phyloP scores from a whole-genome alignment of 129 eudicot species.

The Cynara cardunculus region DNA sequence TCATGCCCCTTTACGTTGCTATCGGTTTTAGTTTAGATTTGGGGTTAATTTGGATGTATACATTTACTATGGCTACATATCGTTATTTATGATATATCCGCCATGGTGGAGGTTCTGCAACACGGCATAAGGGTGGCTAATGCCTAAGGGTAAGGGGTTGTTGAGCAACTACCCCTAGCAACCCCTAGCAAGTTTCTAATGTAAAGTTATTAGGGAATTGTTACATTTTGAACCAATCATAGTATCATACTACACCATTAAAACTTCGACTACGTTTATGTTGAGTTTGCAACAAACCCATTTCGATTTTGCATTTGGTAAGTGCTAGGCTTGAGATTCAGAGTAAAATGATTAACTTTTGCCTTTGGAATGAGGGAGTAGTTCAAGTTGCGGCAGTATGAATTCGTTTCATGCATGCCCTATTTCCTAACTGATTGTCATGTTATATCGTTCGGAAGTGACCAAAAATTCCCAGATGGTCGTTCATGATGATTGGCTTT shows the following conservation, averaged over 20 bases:
- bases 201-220: not conserved
- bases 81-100: not conserved
- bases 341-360: not conserved
- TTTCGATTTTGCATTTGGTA: not conserved
- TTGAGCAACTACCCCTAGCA: not conserved
- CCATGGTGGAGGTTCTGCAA: not conserved
- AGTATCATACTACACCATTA: not conserved
- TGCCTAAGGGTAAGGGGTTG: not conserved
- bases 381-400: not conserved
- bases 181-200: not conserved
- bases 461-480: not conserved
- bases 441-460: not conserved
- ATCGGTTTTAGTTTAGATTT: not conserved
- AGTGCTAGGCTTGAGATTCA: not conserved
- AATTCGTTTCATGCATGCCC: too few relatives aligned
- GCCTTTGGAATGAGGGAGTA: not conserved
- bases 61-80: not conserved
- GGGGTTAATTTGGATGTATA: not conserved
- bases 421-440: not conserved
- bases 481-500: not conserved
- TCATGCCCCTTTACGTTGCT: not conserved
- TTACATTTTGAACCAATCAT: not conserved
- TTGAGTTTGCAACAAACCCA: not conserved
- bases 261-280: not conserved
- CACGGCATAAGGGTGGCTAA: too few relatives aligned